phyloP scores from a whole-genome alignment of 2,329 filamentous ascomycete genomes.

The Reticulascus tulasneorum region DNA sequence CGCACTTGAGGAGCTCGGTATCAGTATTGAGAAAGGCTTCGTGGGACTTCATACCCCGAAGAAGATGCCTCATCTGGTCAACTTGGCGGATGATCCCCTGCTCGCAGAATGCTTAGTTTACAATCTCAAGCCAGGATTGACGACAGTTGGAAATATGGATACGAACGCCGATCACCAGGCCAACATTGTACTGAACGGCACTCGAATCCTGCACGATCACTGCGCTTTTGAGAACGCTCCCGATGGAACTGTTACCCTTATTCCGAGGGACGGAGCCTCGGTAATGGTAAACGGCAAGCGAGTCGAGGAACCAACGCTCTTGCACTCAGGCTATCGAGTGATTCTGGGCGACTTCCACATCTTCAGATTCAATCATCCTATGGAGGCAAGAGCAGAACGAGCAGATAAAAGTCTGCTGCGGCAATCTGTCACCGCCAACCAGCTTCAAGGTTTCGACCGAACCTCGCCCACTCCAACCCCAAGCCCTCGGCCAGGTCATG shows the following conservation, averaged over 20 bases:
- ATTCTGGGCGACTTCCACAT: slow-evolving; percentile 98
- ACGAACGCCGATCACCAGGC: slow-evolving; percentile 69
- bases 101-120: slow-evolving; percentile 96
- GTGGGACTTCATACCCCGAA: slow-evolving; percentile 93
- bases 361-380: slow-evolving; percentile 95
- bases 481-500: slow-evolving; percentile 61
- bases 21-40: slow-evolving; percentile 98
- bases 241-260: slow-evolving; percentile 87
- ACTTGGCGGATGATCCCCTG: slow-evolving; percentile 89
- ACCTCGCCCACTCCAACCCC: slow-evolving; percentile 59
- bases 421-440: slow-evolving; percentile 68
- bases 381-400: slow-evolving; percentile 89
- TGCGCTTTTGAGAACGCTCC: slow-evolving; percentile 85
- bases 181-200: slow-evolving; percentile 91
- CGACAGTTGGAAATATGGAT: slow-evolving; percentile 91
- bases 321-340: slow-evolving; percentile 89
- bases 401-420: slow-evolving; percentile 83
- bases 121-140: slow-evolving; percentile 93
- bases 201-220: slow-evolving; percentile 86
- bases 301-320: slow-evolving; percentile 76
- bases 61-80: slow-evolving; percentile 99
- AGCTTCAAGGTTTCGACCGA: slow-evolving; percentile 55
- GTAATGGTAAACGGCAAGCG: slow-evolving; percentile 97
- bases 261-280: slow-evolving; percentile 85
- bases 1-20: slow-evolving; percentile 91